phyloP scores from a whole-genome alignment of 192 early-diverging fungal species.

The Entomortierella beljakovae region DNA sequence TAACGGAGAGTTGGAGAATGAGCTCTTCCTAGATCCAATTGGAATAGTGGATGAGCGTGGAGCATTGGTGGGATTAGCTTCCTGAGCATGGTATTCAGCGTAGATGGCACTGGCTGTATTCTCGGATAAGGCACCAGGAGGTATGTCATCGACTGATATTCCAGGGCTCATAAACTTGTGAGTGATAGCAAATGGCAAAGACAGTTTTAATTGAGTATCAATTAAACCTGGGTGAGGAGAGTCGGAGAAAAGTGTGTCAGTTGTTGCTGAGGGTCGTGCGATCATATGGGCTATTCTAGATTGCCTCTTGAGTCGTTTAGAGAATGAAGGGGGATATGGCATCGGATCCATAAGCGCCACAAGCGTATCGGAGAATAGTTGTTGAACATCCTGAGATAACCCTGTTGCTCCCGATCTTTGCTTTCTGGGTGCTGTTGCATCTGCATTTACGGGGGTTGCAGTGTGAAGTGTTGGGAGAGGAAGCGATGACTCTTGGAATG shows the following conservation, averaged over 20 bases:
- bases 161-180: slow-evolving; percentile 46
- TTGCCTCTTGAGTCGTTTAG: slow-evolving; percentile 15
- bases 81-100: slow-evolving; percentile 8
- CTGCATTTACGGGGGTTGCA: slow-evolving; percentile 15
- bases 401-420: slow-evolving; percentile 2
- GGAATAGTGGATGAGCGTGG: slow-evolving; percentile 1
- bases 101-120: slow-evolving; percentile 13
- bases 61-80: background rate
- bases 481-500: slow-evolving; percentile 20
- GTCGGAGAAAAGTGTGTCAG: slow-evolving; percentile 39
- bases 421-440: background rate
- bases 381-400: slow-evolving; percentile 28
- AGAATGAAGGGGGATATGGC: background rate
- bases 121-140: slow-evolving; percentile 9
- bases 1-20: slow-evolving; percentile 42
- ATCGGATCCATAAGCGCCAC: slow-evolving; percentile 26
- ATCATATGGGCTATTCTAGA: slow-evolving; percentile 23
- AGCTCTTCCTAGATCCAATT: slow-evolving; percentile 31
- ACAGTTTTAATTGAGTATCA: slow-evolving; percentile 28
- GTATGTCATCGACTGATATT: slow-evolving; percentile 26
- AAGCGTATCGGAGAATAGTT: slow-evolving; percentile 42
- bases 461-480: slow-evolving; percentile 27
- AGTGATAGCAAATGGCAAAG: slow-evolving; percentile 26
- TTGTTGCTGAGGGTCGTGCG: slow-evolving; percentile 20
- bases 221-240: slow-evolving; percentile 28